These are phyloP conservation scores for Rubus parviflorus DNA, from an alignment of 306 rosid genomes.

Conservation along the genomic window DNA sequence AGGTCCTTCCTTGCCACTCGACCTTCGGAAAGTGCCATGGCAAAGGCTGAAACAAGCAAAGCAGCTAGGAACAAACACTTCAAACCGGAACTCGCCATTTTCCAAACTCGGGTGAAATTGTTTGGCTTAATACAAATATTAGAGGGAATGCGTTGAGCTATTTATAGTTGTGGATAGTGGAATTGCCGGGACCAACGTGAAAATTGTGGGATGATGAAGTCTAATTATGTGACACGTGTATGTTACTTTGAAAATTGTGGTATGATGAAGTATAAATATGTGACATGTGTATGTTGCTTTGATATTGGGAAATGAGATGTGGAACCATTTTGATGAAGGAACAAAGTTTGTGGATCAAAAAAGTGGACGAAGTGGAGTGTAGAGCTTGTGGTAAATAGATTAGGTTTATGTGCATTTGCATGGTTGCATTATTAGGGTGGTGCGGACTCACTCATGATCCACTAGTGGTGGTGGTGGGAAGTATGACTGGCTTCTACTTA, in stretches of 20 bases:
- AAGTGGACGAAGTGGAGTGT: neutral
- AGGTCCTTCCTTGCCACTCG: slow-evolving; percentile 63
- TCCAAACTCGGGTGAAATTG: neutral
- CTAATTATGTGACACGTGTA: neutral
- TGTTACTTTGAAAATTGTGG: too few relatives aligned
- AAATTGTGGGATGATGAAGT: neutral
- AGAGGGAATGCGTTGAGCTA: neutral
- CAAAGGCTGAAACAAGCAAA: slow-evolving; percentile 37
- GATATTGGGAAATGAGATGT: neutral
- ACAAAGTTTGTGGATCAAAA: neutral
- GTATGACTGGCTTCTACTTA: neutral
- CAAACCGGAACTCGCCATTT: neutral
- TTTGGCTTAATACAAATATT: neutral
- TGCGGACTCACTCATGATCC: neutral
- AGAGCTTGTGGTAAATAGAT: neutral
- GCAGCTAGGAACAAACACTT: slow-evolving; percentile 32
- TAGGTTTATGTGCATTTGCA: neutral
- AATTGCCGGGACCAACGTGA: neutral
- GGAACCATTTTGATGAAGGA: neutral
- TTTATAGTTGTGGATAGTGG: neutral
- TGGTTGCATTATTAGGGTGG: neutral
- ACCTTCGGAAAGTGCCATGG: slow-evolving; percentile 37
- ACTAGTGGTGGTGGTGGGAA: neutral
- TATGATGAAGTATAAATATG: neutral
- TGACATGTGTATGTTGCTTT: neutral